phyloP scores from a whole-genome alignment of 2,329 filamentous ascomycete species.

The Arthrinium phaeospermum region DNA sequence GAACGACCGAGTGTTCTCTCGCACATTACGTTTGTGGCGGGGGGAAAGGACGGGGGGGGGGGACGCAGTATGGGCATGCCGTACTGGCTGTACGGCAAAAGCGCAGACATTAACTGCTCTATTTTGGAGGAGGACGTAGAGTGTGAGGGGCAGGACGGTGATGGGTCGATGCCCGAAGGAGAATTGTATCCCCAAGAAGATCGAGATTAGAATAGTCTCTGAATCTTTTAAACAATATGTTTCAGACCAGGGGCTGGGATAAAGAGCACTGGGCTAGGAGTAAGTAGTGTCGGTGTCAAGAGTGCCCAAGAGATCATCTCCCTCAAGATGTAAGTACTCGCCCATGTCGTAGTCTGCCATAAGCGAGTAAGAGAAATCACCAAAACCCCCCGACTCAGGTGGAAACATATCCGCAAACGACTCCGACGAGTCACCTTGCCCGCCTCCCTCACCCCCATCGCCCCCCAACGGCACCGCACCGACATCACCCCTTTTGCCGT shows the following conservation, averaged over 20 bases:
- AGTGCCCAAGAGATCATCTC: background rate
- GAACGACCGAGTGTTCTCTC: background rate
- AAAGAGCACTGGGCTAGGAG: too few relatives aligned
- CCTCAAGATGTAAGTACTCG: background rate
- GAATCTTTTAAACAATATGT: background rate
- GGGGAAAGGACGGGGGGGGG: background rate
- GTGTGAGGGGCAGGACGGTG: background rate
- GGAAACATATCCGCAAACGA: background rate
- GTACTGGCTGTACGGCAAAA: background rate
- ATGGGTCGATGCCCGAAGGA: background rate
- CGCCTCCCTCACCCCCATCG: background rate
- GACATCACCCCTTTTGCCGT: background rate
- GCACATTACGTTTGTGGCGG: background rate
- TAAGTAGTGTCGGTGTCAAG: background rate
- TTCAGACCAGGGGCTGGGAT: too few relatives aligned
- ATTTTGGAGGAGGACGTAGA: background rate
- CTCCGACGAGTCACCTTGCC: too few relatives aligned
- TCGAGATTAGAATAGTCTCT: background rate
- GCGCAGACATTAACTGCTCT: background rate
- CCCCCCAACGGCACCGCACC: background rate
- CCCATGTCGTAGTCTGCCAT: background rate
- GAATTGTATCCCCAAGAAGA: too few relatives aligned
- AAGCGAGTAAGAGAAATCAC: background rate
- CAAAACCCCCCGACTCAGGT: background rate
- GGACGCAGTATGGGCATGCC: background rate